A percentile compares a stretch with the other conserved stretches of the same genome.
phyloP scores from a whole-genome alignment of 441 rosid genomes.

The Iberis amara region DNA sequence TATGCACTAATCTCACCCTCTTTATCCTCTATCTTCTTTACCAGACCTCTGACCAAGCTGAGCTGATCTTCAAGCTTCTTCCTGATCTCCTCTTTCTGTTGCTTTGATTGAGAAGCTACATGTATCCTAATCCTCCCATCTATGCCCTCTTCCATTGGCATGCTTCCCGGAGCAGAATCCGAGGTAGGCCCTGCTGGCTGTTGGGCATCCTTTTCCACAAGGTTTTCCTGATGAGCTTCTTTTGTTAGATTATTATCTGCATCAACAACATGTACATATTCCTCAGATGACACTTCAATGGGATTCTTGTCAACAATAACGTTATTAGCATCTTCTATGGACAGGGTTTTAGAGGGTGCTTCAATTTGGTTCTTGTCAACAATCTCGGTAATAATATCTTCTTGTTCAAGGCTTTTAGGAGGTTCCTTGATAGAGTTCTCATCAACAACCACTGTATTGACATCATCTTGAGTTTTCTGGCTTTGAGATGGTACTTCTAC shows the following conservation, averaged over 20 bases:
- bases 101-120: slow-evolving; percentile 48
- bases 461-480: slow-evolving; percentile 31
- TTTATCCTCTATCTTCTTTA: slow-evolving; percentile 74
- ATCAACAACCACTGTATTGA: slow-evolving; percentile 32
- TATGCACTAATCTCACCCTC: slow-evolving; percentile 51
- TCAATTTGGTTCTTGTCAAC: slow-evolving; percentile 32
- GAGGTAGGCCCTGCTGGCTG: slow-evolving; percentile 30
- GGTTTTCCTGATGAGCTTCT: slow-evolving; percentile 31
- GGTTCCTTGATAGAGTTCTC: slow-evolving; percentile 31
- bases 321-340: slow-evolving; percentile 22
- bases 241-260: slow-evolving; percentile 16
- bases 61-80: slow-evolving; percentile 80
- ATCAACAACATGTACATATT: slow-evolving; percentile 23
- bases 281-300: slow-evolving; percentile 31
- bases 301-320: slow-evolving; percentile 34
- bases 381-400: slow-evolving; percentile 26
- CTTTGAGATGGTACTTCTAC: slow-evolving; percentile 22
- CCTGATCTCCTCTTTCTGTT: slow-evolving; percentile 55
- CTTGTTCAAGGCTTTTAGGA: slow-evolving; percentile 26
- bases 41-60: slow-evolving; percentile 61
- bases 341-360: slow-evolving; percentile 24
- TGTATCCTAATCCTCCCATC: slow-evolving; percentile 49
- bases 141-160: slow-evolving; percentile 35
- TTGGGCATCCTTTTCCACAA: slow-evolving; percentile 26
- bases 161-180: slow-evolving; percentile 37